Conservation (phyloP, 2,329 filamentous ascomycete genomes). For the Diaporthe citri region DNA sequence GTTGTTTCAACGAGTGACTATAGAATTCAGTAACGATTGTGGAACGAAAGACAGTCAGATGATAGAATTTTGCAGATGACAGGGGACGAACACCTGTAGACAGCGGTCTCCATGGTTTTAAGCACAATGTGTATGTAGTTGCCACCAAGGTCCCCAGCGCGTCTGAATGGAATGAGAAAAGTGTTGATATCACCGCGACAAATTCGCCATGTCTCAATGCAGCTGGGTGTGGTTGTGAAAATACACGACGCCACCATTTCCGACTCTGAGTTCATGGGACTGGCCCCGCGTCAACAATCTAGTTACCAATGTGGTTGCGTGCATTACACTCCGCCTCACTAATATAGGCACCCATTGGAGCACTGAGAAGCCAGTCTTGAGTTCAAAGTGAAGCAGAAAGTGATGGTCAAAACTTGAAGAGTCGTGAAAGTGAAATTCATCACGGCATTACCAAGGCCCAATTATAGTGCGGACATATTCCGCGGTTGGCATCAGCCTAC, state of each 20-base stretch:
- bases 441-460: not conserved
- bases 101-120: not conserved
- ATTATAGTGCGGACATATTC: not conserved
- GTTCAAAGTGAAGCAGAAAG: not conserved
- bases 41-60: not conserved
- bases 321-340: not conserved
- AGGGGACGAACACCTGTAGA: not conserved
- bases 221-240: not conserved
- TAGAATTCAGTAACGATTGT: not conserved
- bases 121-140: not conserved
- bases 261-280: not conserved
- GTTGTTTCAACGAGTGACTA: not conserved
- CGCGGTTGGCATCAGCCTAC: not conserved
- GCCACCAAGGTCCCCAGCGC: not conserved
- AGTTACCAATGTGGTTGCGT: not conserved
- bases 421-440: not conserved
- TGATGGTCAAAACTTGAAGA: not conserved
- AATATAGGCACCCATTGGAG: too few species aligned
- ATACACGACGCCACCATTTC: slow-evolving; percentile 2
- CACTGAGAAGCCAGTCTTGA: too few species aligned
- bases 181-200: not conserved
- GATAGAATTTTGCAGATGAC: not conserved
- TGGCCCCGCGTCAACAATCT: not conserved
- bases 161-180: slow-evolving; percentile 3
- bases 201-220: not conserved